Evolutionary conservation across 768 basidiomycete genomes (phyloP).

Genomic region (Leccinum sublutescens): DNA sequence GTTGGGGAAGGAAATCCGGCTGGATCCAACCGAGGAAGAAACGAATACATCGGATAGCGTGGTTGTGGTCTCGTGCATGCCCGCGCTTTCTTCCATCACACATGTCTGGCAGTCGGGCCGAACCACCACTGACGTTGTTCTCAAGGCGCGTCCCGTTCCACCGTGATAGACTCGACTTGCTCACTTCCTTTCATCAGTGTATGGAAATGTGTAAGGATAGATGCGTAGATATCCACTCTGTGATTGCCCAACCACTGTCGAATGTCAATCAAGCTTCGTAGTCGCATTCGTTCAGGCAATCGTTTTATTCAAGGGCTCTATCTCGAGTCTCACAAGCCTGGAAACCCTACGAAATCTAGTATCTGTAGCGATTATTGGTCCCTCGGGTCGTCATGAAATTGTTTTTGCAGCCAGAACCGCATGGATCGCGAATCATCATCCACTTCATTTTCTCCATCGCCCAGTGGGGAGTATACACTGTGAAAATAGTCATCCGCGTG

Average conservation of each 20-base stretch:
- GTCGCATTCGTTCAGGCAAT: not conserved
- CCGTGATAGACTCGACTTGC: not conserved
- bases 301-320: too few relatives aligned
- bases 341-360: not conserved
- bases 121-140: conserved; percentile 50
- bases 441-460: not conserved
- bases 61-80: conserved; percentile 83
- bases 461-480: not conserved
- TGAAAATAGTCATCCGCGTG: not conserved
- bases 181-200: conserved; percentile 44
- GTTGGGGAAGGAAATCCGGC: conserved; percentile 57
- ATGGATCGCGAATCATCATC: not conserved
- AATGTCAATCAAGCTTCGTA: conserved; percentile 13
- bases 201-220: conserved; percentile 67
- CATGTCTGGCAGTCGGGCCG: conserved; percentile 85
- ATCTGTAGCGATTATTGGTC: not conserved
- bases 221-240: conserved; percentile 72
- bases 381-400: not conserved
- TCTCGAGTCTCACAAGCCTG: not conserved
- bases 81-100: conserved; percentile 80
- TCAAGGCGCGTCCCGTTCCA: conserved; percentile 49
- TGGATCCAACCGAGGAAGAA: conserved; percentile 83
- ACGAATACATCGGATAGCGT: conserved; percentile 53
- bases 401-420: too few relatives aligned
- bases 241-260: conserved; percentile 69